Evolutionary conservation across 306 rosid genomes (phyloP), one percentile per base, ranked within the genome.

Genomic region (Cicer yamashitae): DNA sequence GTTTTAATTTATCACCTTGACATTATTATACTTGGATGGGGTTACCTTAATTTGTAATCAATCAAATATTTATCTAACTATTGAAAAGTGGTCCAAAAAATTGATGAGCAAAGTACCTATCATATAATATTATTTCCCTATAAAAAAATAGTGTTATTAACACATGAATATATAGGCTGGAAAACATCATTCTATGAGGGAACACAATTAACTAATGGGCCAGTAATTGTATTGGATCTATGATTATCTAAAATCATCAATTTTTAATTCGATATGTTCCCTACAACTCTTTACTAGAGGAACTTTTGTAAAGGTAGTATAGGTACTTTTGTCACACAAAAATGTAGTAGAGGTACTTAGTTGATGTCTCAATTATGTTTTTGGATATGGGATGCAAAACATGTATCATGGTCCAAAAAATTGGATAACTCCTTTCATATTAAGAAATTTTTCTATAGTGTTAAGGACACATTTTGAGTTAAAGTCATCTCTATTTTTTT

Each of bases 31-130:
- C 22, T 64, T 75, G 48, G 56, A 48, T 44, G 17, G 67, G 75
- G 69, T 57, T 70, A 46, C 70, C 81, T 77, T 77, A 58, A 47
- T 47, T 58, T 77, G 53, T 77, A 77, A 45, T 58, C 63, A 77
- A 68, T 18, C 62, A 30, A 30, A 4, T 30, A 4, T 30, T 46
- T 45, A 34, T 77, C 76, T 59, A 69, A 47, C 34, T 38, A 69
- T 47, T 69, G n/a, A 15, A 77, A 77, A 17, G 76, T 58, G 70
- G 61, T 6, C 69, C 4, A 8, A 46, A 25, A 47, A 58, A 77
- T 46, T 68, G 70, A 68, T 52, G 6, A 46, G 81, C 56, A 70
- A 48, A 47, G 22, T 41, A 52, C 51, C 51, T 30, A 30, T 30
- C 6, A 30, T 30, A 30, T 30, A 30, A 30, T 30, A 30, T 30